Base-by-base conservation (phyloP, 1,284 basidiomycete species). In the Papiliotrema fonsecae region DNA sequence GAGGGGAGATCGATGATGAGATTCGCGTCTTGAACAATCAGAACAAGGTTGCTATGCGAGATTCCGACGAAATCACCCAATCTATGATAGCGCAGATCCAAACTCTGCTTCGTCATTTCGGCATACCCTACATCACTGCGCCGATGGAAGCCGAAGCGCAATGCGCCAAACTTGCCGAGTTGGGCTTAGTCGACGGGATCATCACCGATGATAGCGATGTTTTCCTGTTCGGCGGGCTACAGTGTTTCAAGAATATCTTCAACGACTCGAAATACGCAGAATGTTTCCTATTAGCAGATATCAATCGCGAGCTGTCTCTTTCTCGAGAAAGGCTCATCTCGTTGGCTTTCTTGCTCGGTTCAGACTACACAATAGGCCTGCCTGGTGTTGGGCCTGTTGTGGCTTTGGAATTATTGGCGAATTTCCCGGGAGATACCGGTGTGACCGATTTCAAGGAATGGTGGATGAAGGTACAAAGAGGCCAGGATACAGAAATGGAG, bases 101-200 rank as follows among this genome's bases (percentile, higher is more conserved):
- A 85, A 82, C 83, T 49, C 84, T 97, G 79, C 77, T 99, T 30
- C 84, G 89, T 24, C 80, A 97, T 11, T 97, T 97, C 65, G 96
- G 96, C 21, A 90, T 98, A 47, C 96, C 96, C 1, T 99, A 96
- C 70, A 89, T 98, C 60, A 97, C 92, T 1, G 96, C 96, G 3
- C 96, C 96, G 0, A 94, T 90, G 92, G 96, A 99, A 78, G 96
- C 96, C 34, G 96, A 99, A 75, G 96, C 96, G 0, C 96, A 99
- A 72, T 99, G 96, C 63, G 94, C 96, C 3, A 85, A 91, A 60
- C 84, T 99, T 10, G 85, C 91, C 4, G 77, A 81, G 13, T 79
- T 94, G 6, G 82, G 84, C 2, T 79, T 98, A 24, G 94, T 97
- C 31, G 92, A 98, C 61, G 96, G 96, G 0, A 87, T 98, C 57